phyloP scores from a whole-genome alignment of 257 asterid species.

The Rhazya stricta region DNA sequence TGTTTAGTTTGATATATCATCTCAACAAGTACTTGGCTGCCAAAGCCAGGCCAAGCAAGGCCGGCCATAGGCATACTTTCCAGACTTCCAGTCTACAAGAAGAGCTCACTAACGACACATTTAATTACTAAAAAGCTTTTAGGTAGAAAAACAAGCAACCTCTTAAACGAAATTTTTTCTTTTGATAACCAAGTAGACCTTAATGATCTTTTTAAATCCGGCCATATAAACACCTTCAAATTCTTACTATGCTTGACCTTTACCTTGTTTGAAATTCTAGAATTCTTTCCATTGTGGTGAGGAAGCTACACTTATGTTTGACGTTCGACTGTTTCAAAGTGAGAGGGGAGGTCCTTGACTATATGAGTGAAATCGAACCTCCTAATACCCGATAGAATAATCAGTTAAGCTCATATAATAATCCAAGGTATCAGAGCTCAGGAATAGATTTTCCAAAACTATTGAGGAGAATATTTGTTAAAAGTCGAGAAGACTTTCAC shows the following conservation, averaged over 20 bases:
- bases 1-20: slow-evolving; percentile 16
- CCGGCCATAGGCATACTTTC: background rate
- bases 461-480: background rate
- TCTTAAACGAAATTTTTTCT: no score
- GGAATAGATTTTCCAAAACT: background rate
- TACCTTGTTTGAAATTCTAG: no score
- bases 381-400: no score
- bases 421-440: background rate
- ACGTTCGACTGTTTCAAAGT: no score
- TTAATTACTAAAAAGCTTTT: background rate
- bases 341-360: no score
- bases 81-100: background rate
- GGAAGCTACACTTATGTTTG: no score
- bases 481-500: background rate
- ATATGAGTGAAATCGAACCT: background rate
- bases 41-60: slow-evolving; percentile 11
- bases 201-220: no score
- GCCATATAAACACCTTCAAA: no score
- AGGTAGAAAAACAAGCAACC: no score
- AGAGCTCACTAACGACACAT: background rate
- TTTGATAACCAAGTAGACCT: background rate
- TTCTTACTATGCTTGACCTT: no score
- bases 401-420: background rate
- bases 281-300: no score
- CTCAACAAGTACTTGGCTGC: slow-evolving; percentile 11